Percentiles rank a stretch among this genome's conserved stretches.
These are phyloP conservation scores for Soucietia sequanensis DNA, from an alignment of 805 yeast species.

Conservation along the genomic window DNA sequence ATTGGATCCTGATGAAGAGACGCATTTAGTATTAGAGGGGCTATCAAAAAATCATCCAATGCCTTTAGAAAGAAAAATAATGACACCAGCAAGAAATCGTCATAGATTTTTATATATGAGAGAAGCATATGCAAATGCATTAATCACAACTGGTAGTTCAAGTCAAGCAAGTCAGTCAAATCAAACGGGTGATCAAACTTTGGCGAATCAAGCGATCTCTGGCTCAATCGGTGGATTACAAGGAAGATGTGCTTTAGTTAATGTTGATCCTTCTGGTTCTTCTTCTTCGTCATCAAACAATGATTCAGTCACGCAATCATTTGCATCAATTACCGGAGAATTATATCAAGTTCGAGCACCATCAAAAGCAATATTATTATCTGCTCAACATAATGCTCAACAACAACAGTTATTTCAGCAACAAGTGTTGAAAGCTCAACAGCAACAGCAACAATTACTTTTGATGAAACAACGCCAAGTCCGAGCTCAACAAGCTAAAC, in stretches of 20 bases:
- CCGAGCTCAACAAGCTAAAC: conserved; percentile 7
- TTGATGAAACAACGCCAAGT: conserved; percentile 31
- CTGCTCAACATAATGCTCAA: conserved; percentile 41
- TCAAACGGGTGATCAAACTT: conserved; percentile 33
- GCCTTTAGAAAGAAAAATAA: conserved; percentile 76
- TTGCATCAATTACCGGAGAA: conserved; percentile 64
- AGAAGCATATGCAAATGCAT: conserved; percentile 90
- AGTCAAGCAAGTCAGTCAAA: conserved; percentile 3
- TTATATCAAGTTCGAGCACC: conserved; percentile 48
- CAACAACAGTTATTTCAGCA: conserved; percentile 47
- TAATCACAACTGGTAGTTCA: conserved; percentile 56
- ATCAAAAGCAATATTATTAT: conserved; percentile 39
- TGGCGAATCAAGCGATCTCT: conserved; percentile 47
- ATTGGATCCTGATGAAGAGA: conserved; percentile 87
- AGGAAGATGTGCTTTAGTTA: conserved; percentile 76
- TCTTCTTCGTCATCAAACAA: conserved; percentile 5
- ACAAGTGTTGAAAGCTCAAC: conserved; percentile 40
- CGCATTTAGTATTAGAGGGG: conserved; percentile 87
- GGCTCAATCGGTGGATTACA: conserved; percentile 68
- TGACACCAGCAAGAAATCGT: conserved; percentile 69
- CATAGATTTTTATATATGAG: conserved; percentile 80
- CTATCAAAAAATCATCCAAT: conserved; percentile 75
- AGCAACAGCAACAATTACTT: conserved; percentile 23
- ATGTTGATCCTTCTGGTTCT: conserved; percentile 47
- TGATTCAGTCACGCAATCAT: conserved; percentile 32